A percentile compares a stretch with the other conserved stretches of the same genome.
These are phyloP conservation scores for Neohortaea acidophila DNA, from an alignment of 495 filamentous ascomycete species.

Conservation along the genomic window DNA sequence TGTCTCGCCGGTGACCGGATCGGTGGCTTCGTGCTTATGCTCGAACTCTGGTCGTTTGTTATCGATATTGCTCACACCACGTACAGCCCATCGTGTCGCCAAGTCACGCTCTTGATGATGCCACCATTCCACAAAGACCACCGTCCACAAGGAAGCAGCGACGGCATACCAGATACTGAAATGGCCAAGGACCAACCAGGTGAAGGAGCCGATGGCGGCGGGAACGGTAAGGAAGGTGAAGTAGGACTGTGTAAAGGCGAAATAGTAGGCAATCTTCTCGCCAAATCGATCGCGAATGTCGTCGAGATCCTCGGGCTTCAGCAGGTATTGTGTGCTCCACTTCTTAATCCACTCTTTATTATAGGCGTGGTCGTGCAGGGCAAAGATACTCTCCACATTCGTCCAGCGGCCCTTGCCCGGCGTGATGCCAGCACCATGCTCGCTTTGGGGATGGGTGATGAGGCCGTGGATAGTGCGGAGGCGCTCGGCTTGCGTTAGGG, in stretches of 20 bases:
- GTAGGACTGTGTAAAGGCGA: slow-evolving; percentile 88
- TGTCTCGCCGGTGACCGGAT: slow-evolving; percentile 74
- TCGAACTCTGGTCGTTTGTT: slow-evolving; percentile 60
- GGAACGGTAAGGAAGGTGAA: slow-evolving; percentile 75
- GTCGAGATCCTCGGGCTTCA: slow-evolving; percentile 61
- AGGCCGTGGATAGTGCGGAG: slow-evolving; percentile 71
- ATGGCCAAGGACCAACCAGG: slow-evolving; percentile 68
- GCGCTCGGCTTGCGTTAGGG: slow-evolving; percentile 75
- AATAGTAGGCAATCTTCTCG: slow-evolving; percentile 90
- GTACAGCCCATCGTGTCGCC: slow-evolving; percentile 81
- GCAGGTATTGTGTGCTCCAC: slow-evolving; percentile 69
- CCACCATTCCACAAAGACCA: slow-evolving; percentile 92
- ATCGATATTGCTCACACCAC: slow-evolving; percentile 70
- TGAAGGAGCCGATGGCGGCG: slow-evolving; percentile 62
- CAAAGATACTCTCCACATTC: slow-evolving; percentile 68
- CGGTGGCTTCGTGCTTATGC: slow-evolving; percentile 56
- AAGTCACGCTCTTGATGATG: slow-evolving; percentile 86
- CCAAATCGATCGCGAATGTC: slow-evolving; percentile 80
- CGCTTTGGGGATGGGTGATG: slow-evolving; percentile 63
- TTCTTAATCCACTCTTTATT: slow-evolving; percentile 83
- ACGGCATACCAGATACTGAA: slow-evolving; percentile 76
- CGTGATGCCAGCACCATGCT: slow-evolving; percentile 83
- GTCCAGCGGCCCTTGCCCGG: slow-evolving; percentile 73
- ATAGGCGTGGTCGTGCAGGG: slow-evolving; percentile 73
- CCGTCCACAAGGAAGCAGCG: slow-evolving; percentile 71